These are phyloP conservation scores for Calonectria pseudoreteaudii DNA, from an alignment of 2,329 filamentous ascomycete genomes.

Conservation along the genomic window DNA sequence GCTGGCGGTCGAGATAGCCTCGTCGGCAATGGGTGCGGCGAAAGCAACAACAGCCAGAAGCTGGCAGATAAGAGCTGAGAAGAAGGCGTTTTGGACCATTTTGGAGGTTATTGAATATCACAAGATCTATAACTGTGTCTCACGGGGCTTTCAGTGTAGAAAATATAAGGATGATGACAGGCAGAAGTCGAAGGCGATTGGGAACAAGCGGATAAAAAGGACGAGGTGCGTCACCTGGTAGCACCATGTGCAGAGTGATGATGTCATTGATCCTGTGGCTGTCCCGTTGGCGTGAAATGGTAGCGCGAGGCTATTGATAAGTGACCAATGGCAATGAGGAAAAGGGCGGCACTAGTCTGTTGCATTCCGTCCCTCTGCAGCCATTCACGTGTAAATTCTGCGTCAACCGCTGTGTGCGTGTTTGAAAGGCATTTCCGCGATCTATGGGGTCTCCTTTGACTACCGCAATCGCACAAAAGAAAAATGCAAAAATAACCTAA, in stretches of 20 bases:
- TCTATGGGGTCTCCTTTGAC: neutral
- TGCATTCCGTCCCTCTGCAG: neutral
- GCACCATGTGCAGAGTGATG: neutral
- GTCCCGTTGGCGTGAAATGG: neutral
- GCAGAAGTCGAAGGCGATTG: neutral
- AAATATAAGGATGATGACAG: neutral
- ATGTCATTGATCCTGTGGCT: neutral
- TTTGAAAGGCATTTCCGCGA: neutral
- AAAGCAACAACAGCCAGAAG: slow-evolving; percentile 46
- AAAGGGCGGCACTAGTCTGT: neutral
- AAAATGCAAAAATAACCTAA: neutral
- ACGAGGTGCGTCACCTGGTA: neutral
- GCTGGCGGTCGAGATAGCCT: slow-evolving; percentile 48
- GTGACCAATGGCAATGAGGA: neutral
- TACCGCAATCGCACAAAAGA: neutral
- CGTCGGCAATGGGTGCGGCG: slow-evolving; percentile 53
- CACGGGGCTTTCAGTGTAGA: neutral
- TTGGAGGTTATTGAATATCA: neutral
- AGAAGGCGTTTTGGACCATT: neutral
- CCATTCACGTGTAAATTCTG: neutral
- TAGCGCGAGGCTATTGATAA: neutral
- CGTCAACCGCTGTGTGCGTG: neutral
- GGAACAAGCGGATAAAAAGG: neutral
- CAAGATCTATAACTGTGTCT: neutral
- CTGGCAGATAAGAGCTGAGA: neutral